Evolutionary conservation across 805 yeast genomes (phyloP).

Genomic region (Saccharomyces kudriavzevii): DNA sequence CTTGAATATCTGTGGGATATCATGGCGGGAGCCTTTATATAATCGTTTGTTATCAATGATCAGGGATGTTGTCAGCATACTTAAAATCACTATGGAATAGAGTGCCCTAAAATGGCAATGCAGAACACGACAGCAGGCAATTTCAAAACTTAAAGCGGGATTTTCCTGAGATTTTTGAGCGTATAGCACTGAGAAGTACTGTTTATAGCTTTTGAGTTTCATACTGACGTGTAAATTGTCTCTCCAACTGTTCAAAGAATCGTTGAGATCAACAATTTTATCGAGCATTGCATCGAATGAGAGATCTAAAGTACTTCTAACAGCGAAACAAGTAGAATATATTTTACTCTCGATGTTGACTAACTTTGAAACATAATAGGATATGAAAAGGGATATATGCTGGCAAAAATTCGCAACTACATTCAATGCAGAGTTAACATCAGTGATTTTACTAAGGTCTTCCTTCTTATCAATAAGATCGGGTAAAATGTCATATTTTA

Average conservation of each 20-base stretch:
- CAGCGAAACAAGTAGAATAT: conserved; percentile 15
- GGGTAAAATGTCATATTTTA: conserved; percentile 9
- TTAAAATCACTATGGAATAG: conserved; percentile 12
- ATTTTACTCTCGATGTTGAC: conserved; percentile 13
- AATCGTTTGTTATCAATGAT: conserved; percentile 16
- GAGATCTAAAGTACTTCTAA: conserved; percentile 10
- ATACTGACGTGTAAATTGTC: conserved; percentile 17
- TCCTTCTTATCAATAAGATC: conserved; percentile 4
- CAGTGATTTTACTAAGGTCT: conserved; percentile 8
- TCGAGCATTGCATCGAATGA: conserved; percentile 21
- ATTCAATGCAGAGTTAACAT: conserved; percentile 13
- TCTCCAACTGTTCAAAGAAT: conserved; percentile 18
- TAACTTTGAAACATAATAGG: conserved; percentile 16
- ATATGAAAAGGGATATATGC: conserved; percentile 16
- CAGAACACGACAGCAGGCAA: conserved; percentile 17
- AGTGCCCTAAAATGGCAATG: conserved; percentile 19
- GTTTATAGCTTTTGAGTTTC: conserved; percentile 16
- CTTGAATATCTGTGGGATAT: conserved; percentile 9
- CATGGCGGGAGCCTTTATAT: conserved; percentile 10
- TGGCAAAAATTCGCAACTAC: conserved; percentile 13
- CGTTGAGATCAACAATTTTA: conserved; percentile 11
- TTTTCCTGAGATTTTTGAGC: conserved; percentile 12
- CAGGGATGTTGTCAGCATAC: conserved; percentile 17
- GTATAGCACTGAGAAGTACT: conserved; percentile 15
- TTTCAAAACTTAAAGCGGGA: conserved; percentile 15